Evolutionary conservation across 176 grass and related monocot species (phyloP), one percentile per base, ranked within the genome.

Genomic region (Cenchrus purpureus): DNA sequence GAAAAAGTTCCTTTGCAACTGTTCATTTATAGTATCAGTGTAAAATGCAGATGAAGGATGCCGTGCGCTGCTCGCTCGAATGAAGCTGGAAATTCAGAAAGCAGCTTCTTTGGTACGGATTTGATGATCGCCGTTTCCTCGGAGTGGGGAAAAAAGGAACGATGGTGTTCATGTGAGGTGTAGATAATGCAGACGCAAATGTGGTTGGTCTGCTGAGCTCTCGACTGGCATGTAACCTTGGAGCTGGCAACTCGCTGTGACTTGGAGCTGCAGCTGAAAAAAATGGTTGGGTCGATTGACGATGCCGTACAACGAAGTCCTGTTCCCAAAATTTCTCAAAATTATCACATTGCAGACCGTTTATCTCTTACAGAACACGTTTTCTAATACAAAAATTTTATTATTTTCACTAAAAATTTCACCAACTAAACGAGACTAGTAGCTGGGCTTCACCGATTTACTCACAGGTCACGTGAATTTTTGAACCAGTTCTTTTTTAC

Each of bases 171-270:
- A 54, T 31, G 22, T 78, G 11, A 40, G 46, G 7, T 44, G 40
- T 40, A 85, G 62, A 64, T 52, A 20, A 72, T 56, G 12, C 65
- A n/a, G 19, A 17, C 40, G 53, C 70, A 63, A 54, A 84, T 65
- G 46, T 54, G 51, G 63, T 77, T 56, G 51, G 12, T 53, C 12
- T 51, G 63, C 65, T 20, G 12, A 61, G 65, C 53, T 54, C 28
- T 53, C 12, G 25, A 25, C 25, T 25, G 25, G 25, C 25, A 25
- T 25, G 25, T 25, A 25, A 25, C 25, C 25, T 25, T 25, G 25
- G 25, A 25, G 25, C 56, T 60, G 19, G 81, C 70, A 65, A 12
- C 45, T 74, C 64, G 65, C 8, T 0, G 82, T 66, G 72, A 77
- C 32, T 37, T 40, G 34, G 37, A 63, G 43, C 56, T 28, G 17